These are phyloP conservation scores for Russula brevipes DNA, from an alignment of 768 basidiomycete genomes.

Conservation along the genomic window DNA sequence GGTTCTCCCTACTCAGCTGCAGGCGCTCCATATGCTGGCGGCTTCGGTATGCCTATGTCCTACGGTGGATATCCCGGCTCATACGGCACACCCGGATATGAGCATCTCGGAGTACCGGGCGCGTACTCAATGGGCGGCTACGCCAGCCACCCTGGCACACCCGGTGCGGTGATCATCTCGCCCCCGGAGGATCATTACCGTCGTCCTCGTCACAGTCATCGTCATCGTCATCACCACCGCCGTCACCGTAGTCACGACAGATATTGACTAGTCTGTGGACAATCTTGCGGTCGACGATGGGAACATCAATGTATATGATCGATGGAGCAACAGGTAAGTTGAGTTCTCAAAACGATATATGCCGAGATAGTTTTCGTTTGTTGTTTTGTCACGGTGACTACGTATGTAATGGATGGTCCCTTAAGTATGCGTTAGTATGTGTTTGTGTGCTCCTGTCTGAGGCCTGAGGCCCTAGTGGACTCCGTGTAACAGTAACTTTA, in stretches of 20 bases:
- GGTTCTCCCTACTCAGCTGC: neutral
- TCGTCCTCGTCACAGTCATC: conserved; percentile 3
- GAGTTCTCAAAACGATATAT: neutral
- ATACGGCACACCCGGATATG: conserved; percentile 10
- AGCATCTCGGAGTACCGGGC: neutral
- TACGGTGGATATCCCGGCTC: conserved; percentile 11
- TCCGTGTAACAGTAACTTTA: too few relatives aligned
- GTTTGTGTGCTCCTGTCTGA: too few relatives aligned
- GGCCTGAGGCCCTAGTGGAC: too few relatives aligned
- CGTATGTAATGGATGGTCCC: neutral
- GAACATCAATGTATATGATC: neutral
- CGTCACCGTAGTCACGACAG: conserved; percentile 22
- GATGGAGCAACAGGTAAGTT: neutral
- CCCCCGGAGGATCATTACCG: neutral
- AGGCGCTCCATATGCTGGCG: neutral
- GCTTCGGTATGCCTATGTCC: conserved; percentile 1
- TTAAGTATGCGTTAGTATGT: too few relatives aligned
- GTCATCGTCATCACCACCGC: conserved; percentile 11
- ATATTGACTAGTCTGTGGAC: neutral
- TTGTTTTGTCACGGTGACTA: neutral
- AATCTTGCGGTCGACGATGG: neutral
- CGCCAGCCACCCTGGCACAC: neutral
- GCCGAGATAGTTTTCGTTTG: neutral
- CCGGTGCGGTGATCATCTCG: neutral
- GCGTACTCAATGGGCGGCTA: neutral